Conservation (phyloP, 257 asterid genomes). For the Capsicum baccatum region DNA sequence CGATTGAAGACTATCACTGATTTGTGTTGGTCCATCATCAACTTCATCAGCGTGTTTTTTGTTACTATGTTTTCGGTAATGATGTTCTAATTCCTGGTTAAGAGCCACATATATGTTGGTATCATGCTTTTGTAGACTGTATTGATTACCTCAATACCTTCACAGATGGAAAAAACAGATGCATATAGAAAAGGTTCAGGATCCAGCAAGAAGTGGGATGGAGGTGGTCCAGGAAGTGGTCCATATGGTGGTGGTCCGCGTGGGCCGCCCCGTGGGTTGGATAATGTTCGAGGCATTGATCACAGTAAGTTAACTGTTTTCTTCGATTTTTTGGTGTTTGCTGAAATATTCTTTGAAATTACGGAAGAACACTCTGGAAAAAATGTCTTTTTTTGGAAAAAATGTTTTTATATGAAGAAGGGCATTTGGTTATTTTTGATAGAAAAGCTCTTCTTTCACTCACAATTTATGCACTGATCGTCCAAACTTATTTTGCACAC, state of each 20-base stretch:
- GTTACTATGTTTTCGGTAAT: conserved; percentile 93
- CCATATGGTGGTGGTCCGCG: conserved; percentile 94
- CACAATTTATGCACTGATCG: neutral
- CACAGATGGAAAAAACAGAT: conserved; percentile 91
- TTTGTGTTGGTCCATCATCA: conserved; percentile 81
- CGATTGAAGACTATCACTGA: conserved; percentile 77
- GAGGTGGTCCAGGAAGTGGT: conserved; percentile 93
- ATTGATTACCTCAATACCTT: conserved; percentile 17
- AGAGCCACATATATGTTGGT: neutral
- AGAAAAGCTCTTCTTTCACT: neutral
- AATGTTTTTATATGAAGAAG: neutral
- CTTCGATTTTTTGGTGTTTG: neutral
- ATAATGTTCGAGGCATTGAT: conserved; percentile 85
- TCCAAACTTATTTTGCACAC: neutral
- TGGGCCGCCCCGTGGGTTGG: conserved; percentile 87
- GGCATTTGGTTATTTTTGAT: neutral
- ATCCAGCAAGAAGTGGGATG: conserved; percentile 95
- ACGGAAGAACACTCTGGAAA: neutral
- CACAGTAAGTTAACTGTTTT: conserved; percentile 65
- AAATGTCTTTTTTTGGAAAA: too few species aligned
- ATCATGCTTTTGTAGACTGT: neutral
- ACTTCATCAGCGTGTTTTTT: conserved; percentile 70
- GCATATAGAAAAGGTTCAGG: conserved; percentile 78
- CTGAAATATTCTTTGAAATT: neutral
- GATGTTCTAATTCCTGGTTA: neutral